Percentiles rank a stretch among this genome's conserved stretches.
Evolutionary conservation across 495 filamentous ascomycete genomes (phyloP).

Genomic region (Neurospora sp.): DNA sequence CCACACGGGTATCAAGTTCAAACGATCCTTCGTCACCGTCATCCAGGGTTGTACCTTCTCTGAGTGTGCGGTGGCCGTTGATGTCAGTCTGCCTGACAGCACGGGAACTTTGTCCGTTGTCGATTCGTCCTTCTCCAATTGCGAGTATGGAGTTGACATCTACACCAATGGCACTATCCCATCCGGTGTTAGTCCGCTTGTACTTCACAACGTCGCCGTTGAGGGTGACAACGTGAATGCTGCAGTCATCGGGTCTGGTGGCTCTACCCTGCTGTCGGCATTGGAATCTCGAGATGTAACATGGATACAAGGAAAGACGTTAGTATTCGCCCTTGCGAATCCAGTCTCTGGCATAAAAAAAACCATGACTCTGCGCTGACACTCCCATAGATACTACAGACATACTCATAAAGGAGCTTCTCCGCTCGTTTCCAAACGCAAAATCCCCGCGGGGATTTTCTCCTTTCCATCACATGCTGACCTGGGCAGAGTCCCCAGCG

Average conservation of each 20-base stretch:
- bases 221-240: not conserved
- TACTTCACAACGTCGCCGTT: constrained; percentile 39
- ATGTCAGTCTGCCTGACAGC: constrained; percentile 35
- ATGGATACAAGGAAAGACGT: not conserved
- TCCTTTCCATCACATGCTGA: not conserved
- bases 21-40: not conserved
- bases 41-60: constrained; percentile 22
- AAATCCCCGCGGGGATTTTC: not conserved
- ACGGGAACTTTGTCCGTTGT: constrained; percentile 39
- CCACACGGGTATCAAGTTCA: not conserved
- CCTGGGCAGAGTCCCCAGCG: not conserved
- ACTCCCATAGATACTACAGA: not conserved
- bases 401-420: not conserved
- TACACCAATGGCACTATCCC: constrained; percentile 26
- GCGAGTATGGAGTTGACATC: constrained; percentile 31
- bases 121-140: constrained; percentile 41
- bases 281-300: not conserved
- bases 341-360: not conserved
- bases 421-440: not conserved
- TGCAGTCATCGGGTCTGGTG: not conserved
- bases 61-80: constrained; percentile 45
- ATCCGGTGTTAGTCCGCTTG: constrained; percentile 37
- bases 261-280: not conserved
- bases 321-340: not conserved
- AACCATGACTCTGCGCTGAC: not conserved